Evolutionary conservation across 768 basidiomycete genomes (phyloP).

Genomic region (Lactarius akahatsu): DNA sequence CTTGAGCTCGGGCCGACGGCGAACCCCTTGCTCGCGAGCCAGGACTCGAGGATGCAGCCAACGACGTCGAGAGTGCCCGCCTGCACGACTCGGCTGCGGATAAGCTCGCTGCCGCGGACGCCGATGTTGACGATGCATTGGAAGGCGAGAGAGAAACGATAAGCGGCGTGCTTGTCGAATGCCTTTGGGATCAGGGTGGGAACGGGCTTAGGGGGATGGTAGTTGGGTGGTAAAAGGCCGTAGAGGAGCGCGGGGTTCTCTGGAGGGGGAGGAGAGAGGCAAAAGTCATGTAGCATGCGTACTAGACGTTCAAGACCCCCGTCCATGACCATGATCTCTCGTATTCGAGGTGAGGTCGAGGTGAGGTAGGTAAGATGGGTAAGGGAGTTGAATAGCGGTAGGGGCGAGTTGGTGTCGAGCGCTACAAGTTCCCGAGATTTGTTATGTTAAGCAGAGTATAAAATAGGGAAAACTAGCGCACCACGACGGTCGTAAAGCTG

Average conservation of each 20-base stretch:
- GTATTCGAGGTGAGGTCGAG: constrained; percentile 94
- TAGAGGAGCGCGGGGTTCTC: constrained; percentile 76
- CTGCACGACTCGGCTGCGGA: constrained; percentile 89
- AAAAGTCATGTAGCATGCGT: constrained; percentile 86
- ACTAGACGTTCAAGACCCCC: constrained; percentile 96
- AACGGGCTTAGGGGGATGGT: constrained; percentile 51
- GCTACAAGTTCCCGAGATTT: constrained; percentile 35
- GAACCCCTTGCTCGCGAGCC: constrained; percentile 86
- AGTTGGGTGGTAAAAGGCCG: constrained; percentile 67
- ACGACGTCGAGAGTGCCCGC: constrained; percentile 93
- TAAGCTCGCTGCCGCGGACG: constrained; percentile 89
- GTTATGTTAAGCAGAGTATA: not conserved
- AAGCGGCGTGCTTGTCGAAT: constrained; percentile 82
- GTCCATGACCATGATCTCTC: constrained; percentile 97
- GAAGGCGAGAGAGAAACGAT: constrained; percentile 90
- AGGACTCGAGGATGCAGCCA: constrained; percentile 89
- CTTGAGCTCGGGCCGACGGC: constrained; percentile 78
- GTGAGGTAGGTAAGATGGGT: constrained; percentile 96
- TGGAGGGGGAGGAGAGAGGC: constrained; percentile 76
- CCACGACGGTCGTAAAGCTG: constrained; percentile 95
- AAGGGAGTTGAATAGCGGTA: constrained; percentile 88
- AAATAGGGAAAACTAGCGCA: constrained; percentile 40
- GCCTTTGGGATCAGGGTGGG: constrained; percentile 66
- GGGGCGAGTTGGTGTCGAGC: constrained; percentile 54
- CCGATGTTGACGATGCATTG: constrained; percentile 98